A percentile compares a stretch with the other conserved stretches of the same genome.
Conservation (phyloP, 805 yeast species). For the Isabelozyma pseudorhagii region DNA sequence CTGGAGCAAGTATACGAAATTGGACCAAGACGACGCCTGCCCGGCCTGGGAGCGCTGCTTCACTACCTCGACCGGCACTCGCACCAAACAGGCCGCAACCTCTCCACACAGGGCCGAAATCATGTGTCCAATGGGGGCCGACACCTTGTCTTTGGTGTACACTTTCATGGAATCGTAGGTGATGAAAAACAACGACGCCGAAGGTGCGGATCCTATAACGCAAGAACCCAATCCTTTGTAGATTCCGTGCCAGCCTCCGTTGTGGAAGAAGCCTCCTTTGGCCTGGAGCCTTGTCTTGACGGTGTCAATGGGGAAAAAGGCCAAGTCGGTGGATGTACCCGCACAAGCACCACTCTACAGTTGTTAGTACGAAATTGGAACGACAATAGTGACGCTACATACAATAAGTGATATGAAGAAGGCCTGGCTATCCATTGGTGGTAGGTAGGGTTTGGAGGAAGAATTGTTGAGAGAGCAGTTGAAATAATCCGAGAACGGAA, state of each 20-base stretch:
- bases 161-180: constrained; percentile 78
- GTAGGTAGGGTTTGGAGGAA: no score
- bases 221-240: constrained; percentile 93
- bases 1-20: constrained; percentile 58
- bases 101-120: constrained; percentile 86
- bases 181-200: constrained; percentile 47
- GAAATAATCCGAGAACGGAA: background rate
- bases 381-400: background rate
- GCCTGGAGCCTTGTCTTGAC: constrained; percentile 93
- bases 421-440: constrained; percentile 25
- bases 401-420: constrained; percentile 30
- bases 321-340: constrained; percentile 92
- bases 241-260: constrained; percentile 92
- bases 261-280: constrained; percentile 84
- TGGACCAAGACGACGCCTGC: constrained; percentile 59
- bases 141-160: constrained; percentile 27
- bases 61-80: constrained; percentile 96
- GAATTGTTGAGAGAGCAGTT: no score
- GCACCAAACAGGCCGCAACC: constrained; percentile 84
- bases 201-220: constrained; percentile 91
- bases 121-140: constrained; percentile 59
- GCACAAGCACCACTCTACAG: constrained; percentile 83
- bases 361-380: constrained; percentile 9
- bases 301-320: constrained; percentile 95
- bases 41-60: constrained; percentile 86